Base-by-base conservation (phyloP, 1,284 basidiomycete genomes). In the Ceratobasidium sp. region DNA sequence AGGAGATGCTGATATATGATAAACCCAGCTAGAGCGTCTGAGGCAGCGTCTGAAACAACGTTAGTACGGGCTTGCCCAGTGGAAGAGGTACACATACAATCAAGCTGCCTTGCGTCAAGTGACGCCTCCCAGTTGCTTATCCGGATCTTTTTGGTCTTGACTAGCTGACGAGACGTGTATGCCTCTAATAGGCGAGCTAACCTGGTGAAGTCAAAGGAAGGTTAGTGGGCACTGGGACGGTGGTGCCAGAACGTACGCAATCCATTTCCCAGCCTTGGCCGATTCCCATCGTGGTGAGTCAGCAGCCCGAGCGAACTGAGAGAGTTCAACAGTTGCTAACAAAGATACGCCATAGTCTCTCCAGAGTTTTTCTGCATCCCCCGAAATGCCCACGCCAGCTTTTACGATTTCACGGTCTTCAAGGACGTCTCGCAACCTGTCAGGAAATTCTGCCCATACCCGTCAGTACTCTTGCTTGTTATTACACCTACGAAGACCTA, bases 341-440 rank as follows among this genome's bases (percentile, higher is more conserved):
- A 65, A 27, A 8, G 60, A 65, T 43, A 65, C 60, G 2, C 49
- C 60, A 31, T 42, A 32, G 22, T 65, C 60, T 31, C 47, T 22
- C 60, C 60, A 65, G 31, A 65, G 60, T 35, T 65, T 65, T 27
- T 65, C 53, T 22, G 60, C 60, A 35, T 65, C 60, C 1, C 35
- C 60, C 29, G 29, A 10, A 52, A 65, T 65, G n/a, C 60, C 60
- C 6, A 65, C 60, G 8, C 60, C 60, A 31, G 35, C 60, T 20
- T 65, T 65, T 4, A 53, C 20, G 15, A 65, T 65, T 6, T 29
- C 29, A 10, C 20, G 35, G 38, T 65, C 49, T 20, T 65, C 60
- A 6, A 65, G n/a, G 22, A 65, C 15, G 38, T 52, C 49, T 29
- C 38, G 47, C 27, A 65, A 31, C 10, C 27, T 47, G 13, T 52